Evolutionary conservation across 2,329 filamentous ascomycete species (phyloP).

Genomic region (Penicillium crustosum): DNA sequence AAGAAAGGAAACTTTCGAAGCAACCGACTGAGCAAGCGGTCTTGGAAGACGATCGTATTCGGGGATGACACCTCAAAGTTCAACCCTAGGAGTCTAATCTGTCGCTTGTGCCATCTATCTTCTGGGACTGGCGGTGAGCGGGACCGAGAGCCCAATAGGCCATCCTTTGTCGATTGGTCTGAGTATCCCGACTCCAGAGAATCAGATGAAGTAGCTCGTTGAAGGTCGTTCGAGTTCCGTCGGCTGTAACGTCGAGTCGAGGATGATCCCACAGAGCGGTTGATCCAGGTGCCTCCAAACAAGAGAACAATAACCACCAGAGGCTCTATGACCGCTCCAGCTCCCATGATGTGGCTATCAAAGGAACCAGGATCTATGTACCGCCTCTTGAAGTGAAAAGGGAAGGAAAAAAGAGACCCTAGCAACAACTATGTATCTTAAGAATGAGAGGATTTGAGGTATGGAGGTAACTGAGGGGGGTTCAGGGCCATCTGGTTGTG

Average conservation of each 20-base stretch:
- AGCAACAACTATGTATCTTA: not conserved
- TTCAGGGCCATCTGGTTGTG: not conserved
- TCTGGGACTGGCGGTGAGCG: slow-evolving; percentile 43
- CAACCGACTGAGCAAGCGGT: slow-evolving; percentile 62
- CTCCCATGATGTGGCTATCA: slow-evolving; percentile 46
- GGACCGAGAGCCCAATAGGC: slow-evolving; percentile 32
- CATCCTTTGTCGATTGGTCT: slow-evolving; percentile 38
- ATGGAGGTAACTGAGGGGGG: not conserved
- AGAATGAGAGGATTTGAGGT: not conserved
- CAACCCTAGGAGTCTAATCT: slow-evolving; percentile 49
- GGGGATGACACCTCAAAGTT: slow-evolving; percentile 56
- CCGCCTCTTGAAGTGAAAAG: not conserved
- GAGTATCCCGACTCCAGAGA: slow-evolving; percentile 43
- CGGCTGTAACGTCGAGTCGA: slow-evolving; percentile 15
- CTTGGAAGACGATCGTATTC: slow-evolving; percentile 61
- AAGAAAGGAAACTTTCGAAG: slow-evolving; percentile 69
- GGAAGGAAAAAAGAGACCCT: not conserved
- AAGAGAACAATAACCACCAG: slow-evolving; percentile 60
- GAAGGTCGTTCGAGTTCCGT: slow-evolving; percentile 20
- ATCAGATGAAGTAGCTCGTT: slow-evolving; percentile 36
- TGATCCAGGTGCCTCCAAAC: slow-evolving; percentile 62
- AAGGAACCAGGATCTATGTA: not conserved
- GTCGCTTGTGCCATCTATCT: slow-evolving; percentile 52
- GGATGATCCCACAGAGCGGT: slow-evolving; percentile 42
- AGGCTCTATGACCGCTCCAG: slow-evolving; percentile 61